These are phyloP conservation scores for Euryodendron excelsum DNA, from an alignment of 148 eudicot genomes.

Conservation along the genomic window DNA sequence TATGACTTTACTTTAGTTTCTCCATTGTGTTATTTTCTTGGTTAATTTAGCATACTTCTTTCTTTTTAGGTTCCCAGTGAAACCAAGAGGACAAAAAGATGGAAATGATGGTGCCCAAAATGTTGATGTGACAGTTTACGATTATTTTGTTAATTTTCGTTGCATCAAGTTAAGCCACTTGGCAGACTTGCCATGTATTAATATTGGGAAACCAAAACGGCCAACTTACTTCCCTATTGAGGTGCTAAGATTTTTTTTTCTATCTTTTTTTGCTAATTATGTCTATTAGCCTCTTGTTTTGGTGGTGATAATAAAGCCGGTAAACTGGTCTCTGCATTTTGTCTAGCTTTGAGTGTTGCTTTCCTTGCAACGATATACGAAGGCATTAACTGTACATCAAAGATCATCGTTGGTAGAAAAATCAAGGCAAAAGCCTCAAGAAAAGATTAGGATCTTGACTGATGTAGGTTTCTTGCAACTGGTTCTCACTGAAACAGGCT, in stretches of 20 bases:
- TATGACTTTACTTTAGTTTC: not conserved
- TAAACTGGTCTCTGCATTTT: not conserved
- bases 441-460: constrained; percentile 18
- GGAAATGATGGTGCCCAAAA: constrained; percentile 6
- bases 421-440: constrained; percentile 36
- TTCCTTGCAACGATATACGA: constrained; percentile 31
- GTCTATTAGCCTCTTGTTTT: not conserved
- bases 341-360: constrained; percentile 30
- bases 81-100: constrained; percentile 8
- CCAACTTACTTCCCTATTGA: constrained; percentile 34
- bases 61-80: constrained; percentile 20
- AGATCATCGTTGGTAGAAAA: constrained; percentile 31
- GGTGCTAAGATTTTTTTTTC: constrained; percentile 10
- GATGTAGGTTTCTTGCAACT: constrained; percentile 18
- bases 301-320: not conserved
- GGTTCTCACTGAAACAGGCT: not conserved
- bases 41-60: not conserved
- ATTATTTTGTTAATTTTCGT: constrained; percentile 23
- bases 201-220: constrained; percentile 30
- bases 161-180: constrained; percentile 17
- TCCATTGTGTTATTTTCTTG: not conserved
- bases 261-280: not conserved
- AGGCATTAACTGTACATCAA: constrained; percentile 22
- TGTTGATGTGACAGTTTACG: constrained; percentile 27
- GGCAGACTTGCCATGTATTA: constrained; percentile 31